Evolutionary conservation across 805 yeast genomes (phyloP), one percentile per base, ranked within the genome.

Genomic region (Debaryomyces tyrocola): DNA sequence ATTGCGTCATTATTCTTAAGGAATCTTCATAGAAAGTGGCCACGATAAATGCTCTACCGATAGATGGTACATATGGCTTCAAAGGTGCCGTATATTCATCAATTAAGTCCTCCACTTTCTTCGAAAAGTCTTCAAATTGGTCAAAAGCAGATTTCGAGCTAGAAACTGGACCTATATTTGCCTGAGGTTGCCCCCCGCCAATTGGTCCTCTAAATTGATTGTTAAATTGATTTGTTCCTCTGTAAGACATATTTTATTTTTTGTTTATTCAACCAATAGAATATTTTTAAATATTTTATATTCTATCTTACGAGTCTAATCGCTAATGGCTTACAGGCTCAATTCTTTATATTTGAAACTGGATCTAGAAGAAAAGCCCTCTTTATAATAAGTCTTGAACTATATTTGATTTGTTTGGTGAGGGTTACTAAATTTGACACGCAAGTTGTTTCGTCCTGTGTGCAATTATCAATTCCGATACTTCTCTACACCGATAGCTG

Each of bases 11-110:
- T 58, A 92, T 88, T 66, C 99, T 80, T 44, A 85, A 63, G 3
- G 96, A 80, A 62, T 94, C 98, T 69, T 92, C 98, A 54, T 83
- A 80, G 63, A 91, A 92, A 0, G 98, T 94, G 41, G 96, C 96
- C 46, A 92, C 96, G 51, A 92, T 91, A 54, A 91, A 80, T 50
- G 88, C 82, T 48, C 98, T 78, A 33, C 97, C 98, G 57, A 92
- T 80, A 18, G 83, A 83, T 7, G 98, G 97, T 41, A 91, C 84
- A 58, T 82, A 84, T 0, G 92, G 92, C 62, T 78, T 84, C 38
- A 84, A 61, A 43, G 80, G 72, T 54, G 76, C 63, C 44, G 68
- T 57, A 72, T 82, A 67, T 45, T 70, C 63, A 70, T 84, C 78
- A 60, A 82, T 63, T 50, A 64, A 51, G 51, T 69, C 79, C 57